Percentiles rank a stretch among this genome's conserved stretches.
These are phyloP conservation scores for Butyriboletus appendiculatus DNA, from an alignment of 1,284 basidiomycete genomes.

Conservation along the genomic window DNA sequence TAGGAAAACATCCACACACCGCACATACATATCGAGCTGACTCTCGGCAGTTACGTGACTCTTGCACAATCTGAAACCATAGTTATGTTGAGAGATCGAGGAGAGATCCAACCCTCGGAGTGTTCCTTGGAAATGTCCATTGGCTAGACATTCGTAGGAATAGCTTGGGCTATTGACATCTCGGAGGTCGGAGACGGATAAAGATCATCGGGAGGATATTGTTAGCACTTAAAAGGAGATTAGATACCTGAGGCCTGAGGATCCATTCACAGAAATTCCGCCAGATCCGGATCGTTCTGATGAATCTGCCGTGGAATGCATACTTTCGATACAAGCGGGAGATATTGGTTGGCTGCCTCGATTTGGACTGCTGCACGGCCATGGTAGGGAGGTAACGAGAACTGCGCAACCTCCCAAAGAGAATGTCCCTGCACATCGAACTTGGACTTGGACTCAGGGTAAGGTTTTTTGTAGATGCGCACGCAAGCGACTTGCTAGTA, in stretches of 20 bases:
- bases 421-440: neutral
- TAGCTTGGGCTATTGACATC: neutral
- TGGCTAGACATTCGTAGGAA: neutral
- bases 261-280: neutral
- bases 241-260: neutral
- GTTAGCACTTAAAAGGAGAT: neutral
- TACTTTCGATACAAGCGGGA: neutral
- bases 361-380: neutral
- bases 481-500: neutral
- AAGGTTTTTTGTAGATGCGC: neutral
- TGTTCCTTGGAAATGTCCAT: neutral
- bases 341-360: neutral
- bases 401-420: neutral
- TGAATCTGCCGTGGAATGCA: neutral
- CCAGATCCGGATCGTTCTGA: neutral
- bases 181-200: neutral
- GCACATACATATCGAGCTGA: too few relatives aligned
- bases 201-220: neutral
- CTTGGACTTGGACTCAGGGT: neutral
- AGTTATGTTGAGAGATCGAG: neutral
- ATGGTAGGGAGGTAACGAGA: neutral
- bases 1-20: neutral
- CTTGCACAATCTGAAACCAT: neutral
- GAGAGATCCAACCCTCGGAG: neutral
- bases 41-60: neutral